Evolutionary conservation across 2,329 filamentous ascomycete genomes (phyloP).

Genomic region (Elsinoe fawcettii): DNA sequence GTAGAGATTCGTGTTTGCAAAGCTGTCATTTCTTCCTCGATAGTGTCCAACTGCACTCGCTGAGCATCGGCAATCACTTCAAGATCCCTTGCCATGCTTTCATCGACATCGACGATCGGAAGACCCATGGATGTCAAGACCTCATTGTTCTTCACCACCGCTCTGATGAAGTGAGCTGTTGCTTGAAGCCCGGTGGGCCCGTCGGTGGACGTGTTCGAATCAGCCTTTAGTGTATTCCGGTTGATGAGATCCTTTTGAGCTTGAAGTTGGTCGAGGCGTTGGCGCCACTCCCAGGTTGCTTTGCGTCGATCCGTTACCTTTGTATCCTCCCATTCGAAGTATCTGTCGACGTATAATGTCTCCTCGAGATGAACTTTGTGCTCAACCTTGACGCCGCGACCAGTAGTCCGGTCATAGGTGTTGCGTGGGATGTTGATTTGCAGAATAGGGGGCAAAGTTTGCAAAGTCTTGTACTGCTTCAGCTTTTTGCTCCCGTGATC

Average conservation of each 20-base stretch:
- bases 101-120: slow-evolving; percentile 38
- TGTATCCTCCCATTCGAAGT: slow-evolving; percentile 61
- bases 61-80: slow-evolving; percentile 39
- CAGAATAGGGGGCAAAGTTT: slow-evolving; percentile 61
- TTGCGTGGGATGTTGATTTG: slow-evolving; percentile 85
- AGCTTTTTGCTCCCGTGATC: slow-evolving; percentile 46
- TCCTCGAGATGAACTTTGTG: slow-evolving; percentile 74
- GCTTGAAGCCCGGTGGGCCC: slow-evolving; percentile 25
- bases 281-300: slow-evolving; percentile 67
- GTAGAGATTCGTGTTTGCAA: slow-evolving; percentile 44
- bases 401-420: slow-evolving; percentile 49
- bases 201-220: slow-evolving; percentile 18
- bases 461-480: slow-evolving; percentile 61
- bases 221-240: slow-evolving; percentile 16
- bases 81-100: slow-evolving; percentile 36
- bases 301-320: slow-evolving; percentile 57
- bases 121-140: slow-evolving; percentile 27
- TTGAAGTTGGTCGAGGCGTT: slow-evolving; percentile 41
- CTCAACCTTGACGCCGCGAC: slow-evolving; percentile 60
- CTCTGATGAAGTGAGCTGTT: slow-evolving; percentile 37
- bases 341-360: slow-evolving; percentile 78
- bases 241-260: slow-evolving; percentile 26
- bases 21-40: slow-evolving; percentile 36
- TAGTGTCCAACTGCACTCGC: slow-evolving; percentile 38
- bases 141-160: slow-evolving; percentile 35